These are phyloP conservation scores for Bolboschoenus planiculmis DNA, from an alignment of 176 grass and related monocot species.

Conservation along the genomic window DNA sequence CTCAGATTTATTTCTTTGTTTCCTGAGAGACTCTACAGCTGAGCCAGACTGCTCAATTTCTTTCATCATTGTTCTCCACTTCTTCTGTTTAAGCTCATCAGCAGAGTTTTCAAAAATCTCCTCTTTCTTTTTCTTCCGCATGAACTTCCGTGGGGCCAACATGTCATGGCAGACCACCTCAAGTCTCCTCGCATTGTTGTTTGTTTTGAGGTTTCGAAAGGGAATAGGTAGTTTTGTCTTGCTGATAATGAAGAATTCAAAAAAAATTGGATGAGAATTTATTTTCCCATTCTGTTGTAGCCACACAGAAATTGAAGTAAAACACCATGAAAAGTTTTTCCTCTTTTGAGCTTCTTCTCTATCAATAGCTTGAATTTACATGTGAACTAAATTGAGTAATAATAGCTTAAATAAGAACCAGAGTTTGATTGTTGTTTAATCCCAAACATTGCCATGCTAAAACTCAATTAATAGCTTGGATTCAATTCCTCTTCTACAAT, in stretches of 20 bases:
- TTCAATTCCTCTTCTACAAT: not conserved
- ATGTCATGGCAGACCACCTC: constrained; percentile 63
- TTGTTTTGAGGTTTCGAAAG: constrained; percentile 34
- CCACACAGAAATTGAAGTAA: not conserved
- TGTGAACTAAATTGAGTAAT: not conserved
- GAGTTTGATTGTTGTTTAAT: not conserved
- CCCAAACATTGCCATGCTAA: not conserved
- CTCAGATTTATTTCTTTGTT: constrained; percentile 33
- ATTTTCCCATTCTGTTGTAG: not conserved
- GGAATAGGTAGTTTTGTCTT: constrained; percentile 38
- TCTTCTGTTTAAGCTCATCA: constrained; percentile 67
- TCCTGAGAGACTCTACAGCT: constrained; percentile 51
- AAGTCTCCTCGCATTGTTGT: constrained; percentile 29
- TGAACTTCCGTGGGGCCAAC: constrained; percentile 75
- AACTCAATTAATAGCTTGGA: not conserved
- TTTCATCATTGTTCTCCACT: constrained; percentile 79
- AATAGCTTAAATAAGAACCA: not conserved
- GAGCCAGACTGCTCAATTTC: constrained; percentile 74
- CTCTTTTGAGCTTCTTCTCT: not conserved
- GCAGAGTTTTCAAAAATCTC: constrained; percentile 61
- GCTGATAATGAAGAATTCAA: constrained; percentile 39
- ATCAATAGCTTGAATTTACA: not conserved
- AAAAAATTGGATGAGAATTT: not conserved
- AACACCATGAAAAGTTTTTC: not conserved
- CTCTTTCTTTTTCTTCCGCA: constrained; percentile 64